Base-by-base conservation (phyloP, 2,329 filamentous ascomycete species). In the Dryadomyces quercus-mongolicae region DNA sequence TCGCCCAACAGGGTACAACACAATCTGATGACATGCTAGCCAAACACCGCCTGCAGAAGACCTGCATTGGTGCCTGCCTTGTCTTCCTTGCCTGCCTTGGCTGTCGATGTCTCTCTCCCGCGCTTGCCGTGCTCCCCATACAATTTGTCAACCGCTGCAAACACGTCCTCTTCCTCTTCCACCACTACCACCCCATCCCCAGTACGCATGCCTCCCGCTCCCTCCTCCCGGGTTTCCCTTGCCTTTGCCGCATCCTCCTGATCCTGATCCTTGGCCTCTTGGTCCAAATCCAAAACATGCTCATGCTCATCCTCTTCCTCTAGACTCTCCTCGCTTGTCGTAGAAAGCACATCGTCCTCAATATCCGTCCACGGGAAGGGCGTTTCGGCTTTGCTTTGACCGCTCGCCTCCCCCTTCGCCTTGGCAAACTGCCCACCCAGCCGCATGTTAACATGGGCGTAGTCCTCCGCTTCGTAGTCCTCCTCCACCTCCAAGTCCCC, bases 291-390 rank as follows among this genome's bases (percentile, higher is more conserved):
- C n/a, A n/a, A n/a, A n/a, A n/a, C n/a, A n/a, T n/a, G 8, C 40
- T 43, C 8, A n/a, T 46, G 31, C 12, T 21, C 20, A 31, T 49
- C 43, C 9, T 44, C 49, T 10, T 34, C 13, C 8, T 49, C 49
- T 2, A 48, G 12, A n/a, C 49, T 55, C 48, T 55, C 53, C 36
- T 51, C 53, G 53, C 53, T 55, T 5, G 48, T 47, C 13, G 53
- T 55, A 20, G 53, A 55, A 1, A 51, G 20, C 13, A 42, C 34
- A 12, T 55, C 53, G 12, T 49, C 53, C 20, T 55, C 49, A 5
- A 40, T 40, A 1, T 47, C 53, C 3, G 38, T 22, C 48, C 53
- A 47, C 2, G 48, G 49, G 7, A 47, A 51, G 1, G 25, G 6
- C 12, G 16, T 25, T 12, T 25, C 20, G 16, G 42, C 42, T 18